Base-by-base conservation (phyloP, 1,284 basidiomycete species). In the Apiotrichum gracile region DNA sequence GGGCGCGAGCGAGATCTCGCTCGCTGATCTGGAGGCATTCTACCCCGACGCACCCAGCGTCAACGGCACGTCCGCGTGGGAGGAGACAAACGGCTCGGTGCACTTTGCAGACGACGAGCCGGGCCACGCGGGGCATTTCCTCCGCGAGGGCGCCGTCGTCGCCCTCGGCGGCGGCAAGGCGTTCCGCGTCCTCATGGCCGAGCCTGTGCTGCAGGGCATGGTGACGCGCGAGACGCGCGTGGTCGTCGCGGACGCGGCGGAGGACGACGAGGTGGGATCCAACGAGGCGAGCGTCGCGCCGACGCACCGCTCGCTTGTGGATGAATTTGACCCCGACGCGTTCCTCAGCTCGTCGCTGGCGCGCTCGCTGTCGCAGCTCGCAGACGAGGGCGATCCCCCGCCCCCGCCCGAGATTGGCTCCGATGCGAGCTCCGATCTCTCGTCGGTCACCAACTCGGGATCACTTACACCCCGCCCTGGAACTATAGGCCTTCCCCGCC, bases 201-300 rank as follows among this genome's bases (percentile, higher is more conserved):
- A 87, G 55, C 89, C 90, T 1, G 84, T 85, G 24, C 72, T 81
- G 21, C 87, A 91, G 75, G 91, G 91, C 17, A 74, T 79, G 54
- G 78, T 81, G 7, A 70, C 77, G 17, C 71, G 66, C 27, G 79
- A 78, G 4, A 65, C 89, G 1, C 78, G 76, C 40, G 75, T 91
- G 42, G 78, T 87, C 47, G 67, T 90, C 71, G 65, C 68, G 10
- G 46, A 29, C 52, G 54, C 38, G 10, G 50, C 53, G 27, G 57
- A 57, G 21, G 64, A 55, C 8, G 62, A 67, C 24, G 49, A 35
- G 8, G 57, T 59, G 46, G 24, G 46, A 12, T 27, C 47, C 17
- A 55, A 57, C 27, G 48, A 49, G 33, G 61, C 61, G 29, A 66
- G 63, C 40, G 51, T 66, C 40, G 61, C 60, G 12, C 58, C 58